Percentiles rank a stretch among this genome's conserved stretches.
Conservation (phyloP, 176 grass and related monocot genomes). For the Themeda triandra region DNA sequence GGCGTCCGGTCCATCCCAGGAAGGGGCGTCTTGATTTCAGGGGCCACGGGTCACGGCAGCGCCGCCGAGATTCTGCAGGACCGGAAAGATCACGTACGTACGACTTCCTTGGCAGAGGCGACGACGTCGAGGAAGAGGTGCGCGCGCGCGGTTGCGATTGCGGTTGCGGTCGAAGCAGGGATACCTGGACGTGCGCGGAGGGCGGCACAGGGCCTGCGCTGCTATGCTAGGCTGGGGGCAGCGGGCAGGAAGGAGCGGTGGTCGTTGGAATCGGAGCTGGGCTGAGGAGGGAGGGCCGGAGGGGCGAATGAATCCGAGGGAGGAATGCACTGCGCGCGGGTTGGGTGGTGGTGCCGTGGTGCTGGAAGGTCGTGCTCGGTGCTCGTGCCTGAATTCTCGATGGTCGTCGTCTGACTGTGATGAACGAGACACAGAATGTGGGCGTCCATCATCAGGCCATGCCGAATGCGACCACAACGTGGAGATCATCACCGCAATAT, state of each 20-base stretch:
- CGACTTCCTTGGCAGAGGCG: neutral
- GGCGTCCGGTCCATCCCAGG: neutral
- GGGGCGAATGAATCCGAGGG: neutral
- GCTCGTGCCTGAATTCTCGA: neutral
- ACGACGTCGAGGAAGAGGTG: neutral
- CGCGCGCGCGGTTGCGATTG: neutral
- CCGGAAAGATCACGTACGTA: neutral
- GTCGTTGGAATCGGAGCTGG: neutral
- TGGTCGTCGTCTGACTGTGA: neutral
- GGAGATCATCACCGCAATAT: neutral
- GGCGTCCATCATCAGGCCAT: conserved; percentile 21
- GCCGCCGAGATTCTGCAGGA: neutral
- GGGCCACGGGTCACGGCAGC: neutral
- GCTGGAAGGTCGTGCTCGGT: neutral
- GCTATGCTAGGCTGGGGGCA: conserved; percentile 1
- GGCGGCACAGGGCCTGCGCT: too few relatives aligned
- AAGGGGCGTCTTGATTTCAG: neutral
- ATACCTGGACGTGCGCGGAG: conserved; percentile 22
- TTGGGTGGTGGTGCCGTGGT: too few relatives aligned
- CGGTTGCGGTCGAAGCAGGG: too few relatives aligned
- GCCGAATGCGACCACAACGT: neutral
- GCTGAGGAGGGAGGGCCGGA: neutral
- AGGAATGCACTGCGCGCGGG: too few relatives aligned
- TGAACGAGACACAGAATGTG: conserved; percentile 22
- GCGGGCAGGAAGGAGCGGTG: neutral